Evolutionary conservation across 2,329 filamentous ascomycete species (phyloP).

Genomic region (Microcyclospora pomicola): DNA sequence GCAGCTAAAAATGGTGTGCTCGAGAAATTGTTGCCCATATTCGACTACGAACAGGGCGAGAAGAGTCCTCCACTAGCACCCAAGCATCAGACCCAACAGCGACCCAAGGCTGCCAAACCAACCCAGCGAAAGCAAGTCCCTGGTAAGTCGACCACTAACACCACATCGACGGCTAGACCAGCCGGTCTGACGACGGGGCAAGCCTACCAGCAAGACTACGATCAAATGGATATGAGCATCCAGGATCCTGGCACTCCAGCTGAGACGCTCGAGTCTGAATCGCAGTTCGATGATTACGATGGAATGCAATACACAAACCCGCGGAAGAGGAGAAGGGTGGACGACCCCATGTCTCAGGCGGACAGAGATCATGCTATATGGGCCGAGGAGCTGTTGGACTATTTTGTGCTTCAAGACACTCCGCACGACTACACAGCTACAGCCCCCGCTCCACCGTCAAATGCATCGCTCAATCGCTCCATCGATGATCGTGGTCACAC

Average conservation of each 20-base stretch:
- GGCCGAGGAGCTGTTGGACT: conserved; percentile 85
- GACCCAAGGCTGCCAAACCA: conserved; percentile 59
- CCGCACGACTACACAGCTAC: conserved; percentile 47
- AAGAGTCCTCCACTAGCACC: conserved; percentile 86
- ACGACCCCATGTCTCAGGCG: conserved; percentile 39
- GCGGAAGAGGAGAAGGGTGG: conserved; percentile 69
- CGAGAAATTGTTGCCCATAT: conserved; percentile 71
- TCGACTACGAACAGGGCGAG: conserved; percentile 75
- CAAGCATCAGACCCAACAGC: conserved; percentile 63
- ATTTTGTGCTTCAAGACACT: conserved; percentile 58
- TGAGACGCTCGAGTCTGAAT: conserved; percentile 67
- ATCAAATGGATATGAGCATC: conserved; percentile 15
- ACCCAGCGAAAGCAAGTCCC: conserved; percentile 10
- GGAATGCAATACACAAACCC: conserved; percentile 47
- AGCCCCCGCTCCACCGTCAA: conserved; percentile 65
- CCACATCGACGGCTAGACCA: conserved; percentile 11
- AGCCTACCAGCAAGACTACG: conserved; percentile 41
- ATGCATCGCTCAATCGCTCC: conserved; percentile 79
- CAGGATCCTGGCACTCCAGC: conserved; percentile 60
- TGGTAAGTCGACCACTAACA: conserved; percentile 10
- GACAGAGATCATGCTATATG: conserved; percentile 75
- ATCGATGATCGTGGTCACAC: conserved; percentile 91
- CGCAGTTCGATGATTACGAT: conserved; percentile 73
- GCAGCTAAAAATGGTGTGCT: conserved; percentile 79
- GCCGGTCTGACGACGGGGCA: conserved; percentile 32